Base-by-base conservation (phyloP, 208 protist species). In the Strigomonas culicis region DNA sequence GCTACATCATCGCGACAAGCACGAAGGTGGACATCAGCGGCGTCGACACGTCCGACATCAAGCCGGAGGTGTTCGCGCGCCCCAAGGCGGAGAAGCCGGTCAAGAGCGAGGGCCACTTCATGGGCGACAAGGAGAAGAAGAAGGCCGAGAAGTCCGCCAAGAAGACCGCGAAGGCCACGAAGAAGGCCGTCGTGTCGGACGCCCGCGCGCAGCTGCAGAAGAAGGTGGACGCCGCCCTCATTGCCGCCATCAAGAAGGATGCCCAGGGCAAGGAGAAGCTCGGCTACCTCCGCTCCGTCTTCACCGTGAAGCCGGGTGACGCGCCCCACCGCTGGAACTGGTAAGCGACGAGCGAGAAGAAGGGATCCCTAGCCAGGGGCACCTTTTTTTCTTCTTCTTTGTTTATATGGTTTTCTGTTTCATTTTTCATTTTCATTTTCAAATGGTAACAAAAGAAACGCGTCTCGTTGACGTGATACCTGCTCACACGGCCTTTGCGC, bases 1-100 rank as follows among this genome's bases (percentile, higher is more conserved):
- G 90, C 63, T 99, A 98, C 81, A 86, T 99, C 69, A 98, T 99
- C 63, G 98, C 98, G 59, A 99, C 98, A 43, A 98, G 90, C 68
- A 99, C 98, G 52, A 98, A 97, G 77, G 75, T 99, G 19, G 94
- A 99, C 62, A 66, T 99, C 43, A 81, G 75, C 41, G 41, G 46
- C 55, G 84, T 98, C 30, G 84, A 98, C 68, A 79, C 93, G 39
- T 73, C 56, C 27, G 60, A 47, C 61, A 90, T 92, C 78, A 92
- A 77, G 49, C 58, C 76, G 7, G 82, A 89, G 60, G 39, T 86
- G 47, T 92, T 92, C 70, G 64, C 68, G 32, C 86, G 82, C 72
- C 66, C 76, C 51, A 90, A 89, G 82, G 67, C 72, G 27, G 79
- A 79, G 69, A 92, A 92, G 86, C 78, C 74, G 44, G 68, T 62